Evolutionary conservation across 1,284 basidiomycete species (phyloP).

Genomic region (Afroboletus lepidellus): DNA sequence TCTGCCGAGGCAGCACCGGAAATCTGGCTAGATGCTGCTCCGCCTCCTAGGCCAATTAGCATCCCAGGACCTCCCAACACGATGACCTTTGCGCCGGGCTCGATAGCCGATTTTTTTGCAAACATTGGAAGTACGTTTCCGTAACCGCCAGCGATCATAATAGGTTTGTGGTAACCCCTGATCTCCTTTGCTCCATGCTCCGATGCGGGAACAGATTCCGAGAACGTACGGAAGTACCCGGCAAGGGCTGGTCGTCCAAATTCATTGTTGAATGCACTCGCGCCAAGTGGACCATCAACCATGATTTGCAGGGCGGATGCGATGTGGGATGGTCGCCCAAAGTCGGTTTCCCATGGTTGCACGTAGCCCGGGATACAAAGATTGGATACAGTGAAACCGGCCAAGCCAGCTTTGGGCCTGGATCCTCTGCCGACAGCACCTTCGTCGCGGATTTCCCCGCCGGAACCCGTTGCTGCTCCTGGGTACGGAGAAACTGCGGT

Average conservation of each 20-base stretch:
- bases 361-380: conserved; percentile 84
- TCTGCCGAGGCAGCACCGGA: conserved; percentile 87
- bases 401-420: conserved; percentile 93
- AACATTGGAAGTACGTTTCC: conserved; percentile 88
- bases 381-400: conserved; percentile 95
- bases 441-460: conserved; percentile 98
- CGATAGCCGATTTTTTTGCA: conserved; percentile 75
- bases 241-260: conserved; percentile 89
- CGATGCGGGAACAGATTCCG: conserved; percentile 61
- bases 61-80: conserved; percentile 97
- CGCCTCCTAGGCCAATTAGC: conserved; percentile 95
- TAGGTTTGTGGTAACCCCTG: conserved; percentile 98
- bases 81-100: conserved; percentile 81
- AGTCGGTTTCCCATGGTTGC: conserved; percentile 91
- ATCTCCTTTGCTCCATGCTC: conserved; percentile 51
- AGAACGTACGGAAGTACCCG: conserved; percentile 90
- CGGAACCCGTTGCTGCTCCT: conserved; percentile 96
- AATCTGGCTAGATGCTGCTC: conserved; percentile 91
- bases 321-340: conserved; percentile 89
- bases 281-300: conserved; percentile 93
- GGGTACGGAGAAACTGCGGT: conserved; percentile 98
- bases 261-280: conserved; percentile 98
- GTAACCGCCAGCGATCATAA: conserved; percentile 98
- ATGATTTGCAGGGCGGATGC: conserved; percentile 96
- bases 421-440: conserved; percentile 95